Evolutionary conservation across 495 filamentous ascomycete genomes (phyloP).

Genomic region (Cudoniella acicularis): DNA sequence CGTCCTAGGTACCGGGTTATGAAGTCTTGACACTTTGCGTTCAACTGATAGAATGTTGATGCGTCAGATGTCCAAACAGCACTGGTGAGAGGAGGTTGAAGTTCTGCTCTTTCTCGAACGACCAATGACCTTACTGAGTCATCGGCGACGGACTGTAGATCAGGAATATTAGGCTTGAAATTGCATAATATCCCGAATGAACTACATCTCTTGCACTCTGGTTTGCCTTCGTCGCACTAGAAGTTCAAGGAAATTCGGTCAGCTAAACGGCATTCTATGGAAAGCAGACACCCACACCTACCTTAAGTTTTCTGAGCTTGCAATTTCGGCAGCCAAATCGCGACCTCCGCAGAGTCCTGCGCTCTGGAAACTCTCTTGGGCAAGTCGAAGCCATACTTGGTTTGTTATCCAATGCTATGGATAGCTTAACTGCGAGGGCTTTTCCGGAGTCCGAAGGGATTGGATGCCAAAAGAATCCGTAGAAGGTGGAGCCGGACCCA

Average conservation of each 20-base stretch:
- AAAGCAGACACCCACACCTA: conserved; percentile 21
- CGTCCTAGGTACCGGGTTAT: conserved; percentile 36
- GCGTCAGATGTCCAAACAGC: conserved; percentile 25
- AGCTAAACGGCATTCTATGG: conserved; percentile 6
- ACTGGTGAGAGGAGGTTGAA: conserved; percentile 27
- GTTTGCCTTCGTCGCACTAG: conserved; percentile 45
- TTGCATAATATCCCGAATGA: conserved; percentile 43
- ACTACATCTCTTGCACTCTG: conserved; percentile 40
- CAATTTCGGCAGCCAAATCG: conserved; percentile 47
- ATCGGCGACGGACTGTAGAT: conserved; percentile 35
- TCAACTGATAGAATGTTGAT: conserved; percentile 31
- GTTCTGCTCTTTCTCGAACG: conserved; percentile 10
- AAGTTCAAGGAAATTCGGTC: not conserved
- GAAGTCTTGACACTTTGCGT: conserved; percentile 36
- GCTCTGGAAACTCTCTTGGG: conserved; percentile 24
- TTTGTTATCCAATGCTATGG: conserved; percentile 8
- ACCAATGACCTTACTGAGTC: conserved; percentile 18
- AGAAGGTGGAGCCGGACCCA: not conserved
- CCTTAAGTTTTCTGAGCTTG: conserved; percentile 48
- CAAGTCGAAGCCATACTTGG: conserved; percentile 21
- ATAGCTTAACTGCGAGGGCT: conserved; percentile 2
- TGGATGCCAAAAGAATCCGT: not conserved
- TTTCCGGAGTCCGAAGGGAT: not conserved
- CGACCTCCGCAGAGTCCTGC: conserved; percentile 33
- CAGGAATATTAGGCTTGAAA: conserved; percentile 34